Evolutionary conservation across 1,139 yeast species (phyloP), one percentile per base, ranked within the genome.

Genomic region (Sugiyamaella grinbergsii): DNA sequence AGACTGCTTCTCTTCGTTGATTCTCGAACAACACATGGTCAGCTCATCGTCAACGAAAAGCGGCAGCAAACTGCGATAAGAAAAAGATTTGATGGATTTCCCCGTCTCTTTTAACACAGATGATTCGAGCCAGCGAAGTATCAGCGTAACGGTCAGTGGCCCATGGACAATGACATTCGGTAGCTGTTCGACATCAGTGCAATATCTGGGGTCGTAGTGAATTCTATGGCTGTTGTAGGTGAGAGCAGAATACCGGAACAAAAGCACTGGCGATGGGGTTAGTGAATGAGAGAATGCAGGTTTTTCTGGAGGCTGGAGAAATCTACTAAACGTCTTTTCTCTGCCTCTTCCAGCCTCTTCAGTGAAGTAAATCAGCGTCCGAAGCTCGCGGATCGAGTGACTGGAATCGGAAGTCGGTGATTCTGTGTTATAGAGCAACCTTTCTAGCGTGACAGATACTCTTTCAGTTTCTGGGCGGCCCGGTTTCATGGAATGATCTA

Each of bases 211-310:
- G 62, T 87, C 87, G 64, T 81, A 81, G 66, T 93, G 98, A 39
- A 93, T 87, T 52, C 78, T 77, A 66, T 93, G 98, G 4, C 93
- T 75, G 64, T 93, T 93, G 69, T 81, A 81, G 0, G 94, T 83
- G 51, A 91, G 67, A 31, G 85, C 83, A 40, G 93, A 82, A 68
- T 82, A 88, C 54, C 89, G 72, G 60, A 83, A 73, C 18, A 81
- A 66, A 39, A 73, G 57, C 10, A 62, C 61, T 50, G 53, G 62
- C 8, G 71, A 54, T 2, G 72, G 71, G 1, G 57, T 57, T 18
- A 42, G 41, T 2, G 56, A 42, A 32, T 62, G 66, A 5, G 58
- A 28, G 36, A 40, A 47, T 15, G 41, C 51, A 2, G 51, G 48
- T n/a, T 46, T 44, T 4, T 28, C 10, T 5, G 62, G 58, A 5